Evolutionary conservation across 1,284 basidiomycete genomes (phyloP).

Genomic region (Pholiota adiposa): DNA sequence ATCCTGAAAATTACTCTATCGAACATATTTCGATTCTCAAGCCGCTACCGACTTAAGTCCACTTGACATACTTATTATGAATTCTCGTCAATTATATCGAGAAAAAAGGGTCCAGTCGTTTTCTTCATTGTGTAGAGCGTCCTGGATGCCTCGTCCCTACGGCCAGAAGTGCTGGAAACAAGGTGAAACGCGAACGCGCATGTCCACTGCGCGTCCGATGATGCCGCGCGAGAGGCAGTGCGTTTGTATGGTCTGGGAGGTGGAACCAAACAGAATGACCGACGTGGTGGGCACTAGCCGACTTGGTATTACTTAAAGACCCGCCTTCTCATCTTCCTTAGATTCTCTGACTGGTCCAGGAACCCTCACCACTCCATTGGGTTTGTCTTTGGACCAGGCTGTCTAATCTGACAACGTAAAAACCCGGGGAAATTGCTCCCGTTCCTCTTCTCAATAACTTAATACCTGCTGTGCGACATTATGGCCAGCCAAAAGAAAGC

Average conservation of each 20-base stretch:
- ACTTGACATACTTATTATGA: too few relatives aligned
- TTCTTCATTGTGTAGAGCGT: too few relatives aligned
- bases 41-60: background rate
- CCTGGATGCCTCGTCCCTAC: too few relatives aligned
- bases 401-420: background rate
- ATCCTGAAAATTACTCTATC: too few relatives aligned
- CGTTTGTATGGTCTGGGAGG: background rate
- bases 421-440: background rate
- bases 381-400: background rate
- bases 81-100: too few relatives aligned
- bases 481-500: conserved; percentile 28
- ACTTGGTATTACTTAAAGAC: background rate
- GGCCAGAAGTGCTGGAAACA: too few relatives aligned
- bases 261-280: conserved; percentile 7
- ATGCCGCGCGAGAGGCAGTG: background rate
- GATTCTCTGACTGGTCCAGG: background rate
- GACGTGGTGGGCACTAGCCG: background rate
- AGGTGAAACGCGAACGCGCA: background rate
- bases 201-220: background rate
- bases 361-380: background rate
- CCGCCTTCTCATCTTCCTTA: background rate
- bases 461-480: background rate
- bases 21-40: background rate
- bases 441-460: background rate
- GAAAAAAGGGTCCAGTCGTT: too few relatives aligned